These are phyloP conservation scores for Nannochloris sp. DNA, from an alignment of 139 green algal genomes.

Conservation along the genomic window DNA sequence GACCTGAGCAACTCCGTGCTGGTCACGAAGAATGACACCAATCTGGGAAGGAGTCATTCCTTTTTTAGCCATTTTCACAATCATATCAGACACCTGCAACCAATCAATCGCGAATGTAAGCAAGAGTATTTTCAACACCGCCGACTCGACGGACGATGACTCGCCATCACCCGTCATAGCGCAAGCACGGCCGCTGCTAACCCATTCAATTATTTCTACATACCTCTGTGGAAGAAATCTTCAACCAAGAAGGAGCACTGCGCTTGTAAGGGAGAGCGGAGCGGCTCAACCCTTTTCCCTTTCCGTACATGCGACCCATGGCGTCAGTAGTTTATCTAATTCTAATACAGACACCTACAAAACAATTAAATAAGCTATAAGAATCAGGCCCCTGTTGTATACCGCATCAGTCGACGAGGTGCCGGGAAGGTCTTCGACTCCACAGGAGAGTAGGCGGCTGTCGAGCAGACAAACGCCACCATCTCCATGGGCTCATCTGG, in stretches of 20 bases:
- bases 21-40: conserved; percentile 91
- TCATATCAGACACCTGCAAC: conserved; percentile 73
- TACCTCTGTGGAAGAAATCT: conserved; percentile 63
- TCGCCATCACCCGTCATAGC: not conserved
- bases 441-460: too few relatives aligned
- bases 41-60: conserved; percentile 96
- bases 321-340: conserved; percentile 23
- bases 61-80: conserved; percentile 97
- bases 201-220: not conserved
- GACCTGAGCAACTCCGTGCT: conserved; percentile 88
- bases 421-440: too few relatives aligned
- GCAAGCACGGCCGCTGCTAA: not conserved
- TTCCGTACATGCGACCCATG: conserved; percentile 95
- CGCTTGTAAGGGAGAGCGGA: conserved; percentile 95
- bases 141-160: not conserved
- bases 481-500: too few relatives aligned
- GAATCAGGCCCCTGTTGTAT: too few relatives aligned
- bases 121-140: not conserved
- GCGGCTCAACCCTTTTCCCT: conserved; percentile 19
- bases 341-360: conserved; percentile 7
- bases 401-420: too few relatives aligned
- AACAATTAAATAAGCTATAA: too few relatives aligned
- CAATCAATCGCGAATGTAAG: not conserved
- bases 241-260: conserved; percentile 80
- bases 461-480: too few relatives aligned